Evolutionary conservation across 352 stramenopile genomes (phyloP).

Genomic region (Phytophthora syringae): DNA sequence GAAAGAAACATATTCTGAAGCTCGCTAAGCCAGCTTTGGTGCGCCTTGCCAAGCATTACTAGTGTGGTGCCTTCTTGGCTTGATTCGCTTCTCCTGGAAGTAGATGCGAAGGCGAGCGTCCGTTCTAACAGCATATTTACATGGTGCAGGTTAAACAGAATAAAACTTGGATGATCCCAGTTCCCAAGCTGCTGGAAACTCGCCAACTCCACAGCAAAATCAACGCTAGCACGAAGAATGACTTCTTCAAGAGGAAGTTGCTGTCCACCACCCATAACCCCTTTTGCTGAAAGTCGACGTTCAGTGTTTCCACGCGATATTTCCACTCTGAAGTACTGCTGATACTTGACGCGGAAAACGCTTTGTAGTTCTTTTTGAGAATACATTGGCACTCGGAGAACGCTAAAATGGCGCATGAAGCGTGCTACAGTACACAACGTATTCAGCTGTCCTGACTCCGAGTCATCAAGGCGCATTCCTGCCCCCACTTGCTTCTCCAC

Average conservation of each 20-base stretch:
- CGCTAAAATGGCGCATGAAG: constrained; percentile 57
- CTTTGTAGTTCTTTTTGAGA: constrained; percentile 54
- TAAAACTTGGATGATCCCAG: constrained; percentile 14
- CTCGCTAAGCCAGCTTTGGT: constrained; percentile 70
- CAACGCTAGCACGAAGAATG: constrained; percentile 56
- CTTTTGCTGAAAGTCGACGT: constrained; percentile 10
- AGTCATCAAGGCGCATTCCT: constrained; percentile 35
- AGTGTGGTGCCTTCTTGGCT: constrained; percentile 36
- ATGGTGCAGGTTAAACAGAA: constrained; percentile 66
- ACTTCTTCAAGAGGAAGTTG: constrained; percentile 52
- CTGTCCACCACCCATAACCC: constrained; percentile 13
- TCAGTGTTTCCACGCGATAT: not conserved
- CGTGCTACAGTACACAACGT: constrained; percentile 14
- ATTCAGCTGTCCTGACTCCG: not conserved
- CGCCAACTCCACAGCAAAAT: constrained; percentile 52
- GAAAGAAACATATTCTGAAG: constrained; percentile 53
- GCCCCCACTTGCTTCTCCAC: constrained; percentile 52
- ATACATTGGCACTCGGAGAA: constrained; percentile 51
- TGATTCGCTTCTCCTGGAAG: not conserved
- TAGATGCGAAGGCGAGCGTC: constrained; percentile 41
- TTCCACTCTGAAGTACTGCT: constrained; percentile 31
- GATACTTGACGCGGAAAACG: constrained; percentile 58
- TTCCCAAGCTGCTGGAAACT: constrained; percentile 40
- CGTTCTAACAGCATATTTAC: constrained; percentile 45
- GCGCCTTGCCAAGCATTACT: constrained; percentile 58